Percentiles rank a stretch among this genome's conserved stretches.
Conservation (phyloP, 805 yeast species). For the Jamesozyma hellenica region DNA sequence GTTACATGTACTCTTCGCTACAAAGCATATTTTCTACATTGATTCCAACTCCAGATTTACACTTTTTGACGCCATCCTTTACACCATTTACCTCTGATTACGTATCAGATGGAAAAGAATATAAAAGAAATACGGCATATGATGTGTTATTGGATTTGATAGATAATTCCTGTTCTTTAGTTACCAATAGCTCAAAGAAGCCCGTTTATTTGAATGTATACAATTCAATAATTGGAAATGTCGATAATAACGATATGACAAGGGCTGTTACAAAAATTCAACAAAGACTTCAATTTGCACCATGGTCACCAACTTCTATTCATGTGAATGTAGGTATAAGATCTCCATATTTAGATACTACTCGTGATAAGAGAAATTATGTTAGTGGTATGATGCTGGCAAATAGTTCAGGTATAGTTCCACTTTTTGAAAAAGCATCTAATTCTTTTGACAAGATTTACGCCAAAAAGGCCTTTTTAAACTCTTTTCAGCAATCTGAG, state of each 20-base stretch:
- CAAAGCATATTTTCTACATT: constrained; percentile 73
- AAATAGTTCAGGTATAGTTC: constrained; percentile 67
- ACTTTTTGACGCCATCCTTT: constrained; percentile 62
- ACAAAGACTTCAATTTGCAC: constrained; percentile 63
- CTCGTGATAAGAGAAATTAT: constrained; percentile 30
- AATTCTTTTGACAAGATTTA: constrained; percentile 73
- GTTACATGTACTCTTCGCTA: constrained; percentile 78
- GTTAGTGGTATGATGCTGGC: constrained; percentile 77
- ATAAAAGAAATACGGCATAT: constrained; percentile 60
- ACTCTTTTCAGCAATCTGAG: constrained; percentile 48
- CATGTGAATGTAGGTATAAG: constrained; percentile 69
- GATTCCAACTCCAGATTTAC: constrained; percentile 78
- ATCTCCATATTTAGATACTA: constrained; percentile 41
- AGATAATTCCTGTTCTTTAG: constrained; percentile 70
- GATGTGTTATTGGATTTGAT: constrained; percentile 77
- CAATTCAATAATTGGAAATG: constrained; percentile 52
- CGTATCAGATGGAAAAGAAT: constrained; percentile 47
- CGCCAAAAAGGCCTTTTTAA: constrained; percentile 73
- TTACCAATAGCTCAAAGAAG: constrained; percentile 35
- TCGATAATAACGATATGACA: constrained; percentile 62
- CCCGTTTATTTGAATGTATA: constrained; percentile 58
- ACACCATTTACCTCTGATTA: constrained; percentile 70
- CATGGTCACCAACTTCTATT: constrained; percentile 74
- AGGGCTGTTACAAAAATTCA: constrained; percentile 57
- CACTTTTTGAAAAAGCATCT: constrained; percentile 55